A percentile compares a stretch with the other conserved stretches of the same genome.
These are phyloP conservation scores for Yarrowia keelungensis DNA, from an alignment of 805 yeast species.

Conservation along the genomic window DNA sequence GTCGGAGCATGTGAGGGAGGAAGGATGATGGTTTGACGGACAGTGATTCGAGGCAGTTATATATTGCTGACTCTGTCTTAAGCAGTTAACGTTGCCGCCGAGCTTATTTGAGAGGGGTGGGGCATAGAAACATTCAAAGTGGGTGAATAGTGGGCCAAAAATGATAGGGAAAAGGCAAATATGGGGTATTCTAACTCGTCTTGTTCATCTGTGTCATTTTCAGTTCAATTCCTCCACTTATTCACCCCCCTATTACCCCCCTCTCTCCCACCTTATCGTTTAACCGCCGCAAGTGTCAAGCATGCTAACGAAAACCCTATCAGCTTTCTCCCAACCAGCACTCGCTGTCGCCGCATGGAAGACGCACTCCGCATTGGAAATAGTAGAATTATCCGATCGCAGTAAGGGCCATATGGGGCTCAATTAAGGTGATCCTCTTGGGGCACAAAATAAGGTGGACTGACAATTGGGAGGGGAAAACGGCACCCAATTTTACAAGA, in stretches of 20 bases:
- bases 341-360: not conserved
- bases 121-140: no score
- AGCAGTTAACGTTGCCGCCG: slow-evolving; percentile 35
- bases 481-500: no score
- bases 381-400: slow-evolving; percentile 28
- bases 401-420: no score
- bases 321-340: not conserved
- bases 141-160: no score
- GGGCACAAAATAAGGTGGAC: no score
- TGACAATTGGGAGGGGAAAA: no score
- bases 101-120: slow-evolving; percentile 12
- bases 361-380: slow-evolving; percentile 8
- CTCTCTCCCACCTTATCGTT: not conserved
- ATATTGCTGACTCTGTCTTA: slow-evolving; percentile 13
- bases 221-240: not conserved
- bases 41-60: not conserved
- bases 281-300: slow-evolving; percentile 3
- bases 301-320: not conserved
- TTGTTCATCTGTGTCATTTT: no score
- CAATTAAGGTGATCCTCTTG: no score
- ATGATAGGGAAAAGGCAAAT: no score
- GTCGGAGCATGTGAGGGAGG: slow-evolving; percentile 28
- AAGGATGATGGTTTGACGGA: not conserved
- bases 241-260: not conserved
- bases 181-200: not conserved